Evolutionary conservation across 106 monocot genomes (phyloP), one percentile per base, ranked within the genome.

Genomic region (Dendrobium catenatum): DNA sequence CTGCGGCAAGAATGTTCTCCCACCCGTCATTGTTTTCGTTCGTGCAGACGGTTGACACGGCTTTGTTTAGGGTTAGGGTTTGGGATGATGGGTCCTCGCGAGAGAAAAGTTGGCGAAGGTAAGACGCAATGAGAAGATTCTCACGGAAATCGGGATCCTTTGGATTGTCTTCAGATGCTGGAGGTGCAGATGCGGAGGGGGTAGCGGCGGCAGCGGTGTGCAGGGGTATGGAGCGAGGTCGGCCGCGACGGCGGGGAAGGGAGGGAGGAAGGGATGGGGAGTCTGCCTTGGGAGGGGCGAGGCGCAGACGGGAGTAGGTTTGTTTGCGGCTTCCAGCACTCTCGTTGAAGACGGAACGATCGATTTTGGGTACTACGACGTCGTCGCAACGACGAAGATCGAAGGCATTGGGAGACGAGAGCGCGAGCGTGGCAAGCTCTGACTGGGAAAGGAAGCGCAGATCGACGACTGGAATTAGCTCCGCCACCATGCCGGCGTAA

Each of bases 311-410:
- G 37, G 94, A 95, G 79, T 86, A 95, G 58, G 94, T 95, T 74
- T 95, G 94, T 74, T 90, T 91, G 74, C 94, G 91, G 86, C 90
- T 88, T 47, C 90, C 94, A 42, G 91, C 92, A 79, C 90, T 90
- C 86, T 97, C 97, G 79, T 89, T 95, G 90, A 95, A 95, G 79
- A 92, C 88, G 73, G 94, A 91, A 54, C 90, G 94, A 82, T 95
- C 92, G 89, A 95, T 88, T 80, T 84, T 88, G 51, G 94, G 91
- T 68, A 90, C 82, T 80, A 90, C 79, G 85, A 81, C 80, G 54
- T 88, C 90, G 79, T 88, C 88, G 82, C 78, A 78, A 42, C 84
- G 81, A 82, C 76, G 76, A 74, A 66, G 82, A 67, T 80, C 77
- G 79, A 75, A 84, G 73, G 87, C 74, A 79, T 72, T 59, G 73